Evolutionary conservation across 768 basidiomycete genomes (phyloP), one percentile per base, ranked within the genome.

Genomic region (Lentinula lateritia): DNA sequence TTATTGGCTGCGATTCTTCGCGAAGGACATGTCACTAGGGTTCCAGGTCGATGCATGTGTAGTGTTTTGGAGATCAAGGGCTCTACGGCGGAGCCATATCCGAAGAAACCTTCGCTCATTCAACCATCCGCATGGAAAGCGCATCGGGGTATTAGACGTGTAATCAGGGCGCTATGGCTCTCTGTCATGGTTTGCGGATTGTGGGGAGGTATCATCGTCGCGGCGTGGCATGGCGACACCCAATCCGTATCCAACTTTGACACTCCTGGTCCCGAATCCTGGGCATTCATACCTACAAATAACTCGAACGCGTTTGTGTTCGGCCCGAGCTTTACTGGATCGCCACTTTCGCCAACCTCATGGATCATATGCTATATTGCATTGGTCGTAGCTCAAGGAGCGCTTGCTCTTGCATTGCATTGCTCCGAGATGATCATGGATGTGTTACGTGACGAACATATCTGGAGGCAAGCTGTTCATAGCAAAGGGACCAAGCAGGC

Each of bases 1-100:
- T 62, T 68, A 1, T 71, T 72, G 3, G 70, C 73, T 1, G 73
- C 72, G 2, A 62, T 73, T 32, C 61, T 74, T 12, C 67, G 70
- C 16, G 67, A 73, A 8, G 62, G 66, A 1, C 66, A 66, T 8
- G 66, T 73, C 48, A 0, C 65, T 3, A 65, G 59, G 1, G 62
- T 65, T 28, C 41, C 62, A 2, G 67, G 64, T 4, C 69, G 55
- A 9, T 72, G 73, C 34, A 73, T 73, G 73, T 61, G 43, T n/a
- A 60, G 68, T 43, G 67, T 70, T 13, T 58, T 52, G 5, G 62
- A 67, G 18, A 16, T 34, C 28, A 52, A 52, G 12, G 46, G 46
- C 20, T 48, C 46, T 16, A 48, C 46, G 20, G 35, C 15, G 16
- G 50, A 52, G 8, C 16, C 7, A 13, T 6, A 36, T 1, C 50